Evolutionary conservation across 495 filamentous ascomycete genomes (phyloP).

Genomic region (Penicillium soppii): DNA sequence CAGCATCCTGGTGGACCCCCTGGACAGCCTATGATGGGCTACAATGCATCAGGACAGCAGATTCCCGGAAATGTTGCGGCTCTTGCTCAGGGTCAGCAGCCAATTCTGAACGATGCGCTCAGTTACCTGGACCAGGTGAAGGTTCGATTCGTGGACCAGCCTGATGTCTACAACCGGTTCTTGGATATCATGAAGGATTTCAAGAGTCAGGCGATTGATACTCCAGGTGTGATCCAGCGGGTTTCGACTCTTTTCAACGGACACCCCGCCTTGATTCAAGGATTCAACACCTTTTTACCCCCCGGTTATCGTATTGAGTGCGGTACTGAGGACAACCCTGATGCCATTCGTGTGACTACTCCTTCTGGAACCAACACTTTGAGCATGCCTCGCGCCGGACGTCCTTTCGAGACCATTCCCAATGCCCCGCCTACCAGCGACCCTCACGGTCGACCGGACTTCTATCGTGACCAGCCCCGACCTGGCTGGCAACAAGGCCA

Average conservation of each 20-base stretch:
- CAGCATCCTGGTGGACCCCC: constrained; percentile 59
- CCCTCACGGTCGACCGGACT: constrained; percentile 40
- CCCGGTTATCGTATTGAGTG: constrained; percentile 98
- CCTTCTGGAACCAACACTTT: constrained; percentile 78
- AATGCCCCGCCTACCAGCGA: constrained; percentile 34
- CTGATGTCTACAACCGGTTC: constrained; percentile 97
- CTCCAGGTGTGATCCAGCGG: constrained; percentile 94
- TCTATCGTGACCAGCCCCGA: constrained; percentile 46
- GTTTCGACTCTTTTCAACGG: constrained; percentile 97
- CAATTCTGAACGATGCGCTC: constrained; percentile 93
- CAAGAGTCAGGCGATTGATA: constrained; percentile 98
- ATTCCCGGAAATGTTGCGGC: constrained; percentile 59
- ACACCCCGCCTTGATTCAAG: constrained; percentile 94
- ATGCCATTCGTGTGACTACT: constrained; percentile 94
- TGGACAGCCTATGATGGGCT: constrained; percentile 61
- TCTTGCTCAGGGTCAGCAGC: constrained; percentile 82
- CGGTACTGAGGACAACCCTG: constrained; percentile 84
- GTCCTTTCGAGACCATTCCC: constrained; percentile 44
- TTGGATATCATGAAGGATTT: constrained; percentile 99
- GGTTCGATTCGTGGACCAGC: constrained; percentile 93
- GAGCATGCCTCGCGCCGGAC: constrained; percentile 54
- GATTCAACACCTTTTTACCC: constrained; percentile 97
- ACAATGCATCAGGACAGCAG: constrained; percentile 44
- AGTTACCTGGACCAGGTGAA: constrained; percentile 99
- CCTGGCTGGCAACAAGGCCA: constrained; percentile 47